Evolutionary conservation across 768 basidiomycete species (phyloP), one percentile per base, ranked within the genome.

Genomic region (Lactifluus volemus): DNA sequence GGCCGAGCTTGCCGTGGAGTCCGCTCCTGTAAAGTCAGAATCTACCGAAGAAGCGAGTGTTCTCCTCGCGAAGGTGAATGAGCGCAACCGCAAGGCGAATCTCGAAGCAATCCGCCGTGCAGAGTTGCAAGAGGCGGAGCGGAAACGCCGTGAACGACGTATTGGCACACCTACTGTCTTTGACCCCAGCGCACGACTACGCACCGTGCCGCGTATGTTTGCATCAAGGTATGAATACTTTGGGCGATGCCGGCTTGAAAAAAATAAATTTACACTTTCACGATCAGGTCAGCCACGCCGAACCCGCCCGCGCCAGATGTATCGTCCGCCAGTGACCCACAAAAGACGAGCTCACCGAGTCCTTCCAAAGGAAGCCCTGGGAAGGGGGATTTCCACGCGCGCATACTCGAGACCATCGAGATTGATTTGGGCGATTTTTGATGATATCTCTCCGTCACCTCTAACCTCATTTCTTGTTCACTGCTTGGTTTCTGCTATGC

Each of bases 61-160:
- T n/a, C 53, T 82, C 68, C 78, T 96, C 29, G 83, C 89, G 15
- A 83, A 76, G 69, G 85, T 98, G 56, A 98, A 96, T 70, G 92
- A 94, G 74, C 83, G 92, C 58, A 98, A 98, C 71, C 81, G 89
- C 58, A 86, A 82, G 70, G 86, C 87, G 34, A 96, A 96, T 59
- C 64, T 84, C 65, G 96, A 95, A 68, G 82, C 83, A 4, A 82
- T 93, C 55, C 79, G 89, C 60, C 83, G 81, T 64, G 88, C 89
- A 0, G 93, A 96, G 72, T 71, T 85, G 38, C 75, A 76, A 38
- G 84, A 85, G 66, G 74, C 79, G 8, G 90, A 92, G 69, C 77
- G 84, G 52, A 89, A 87, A 73, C 77, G 85, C 57, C 76, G 79
- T 51, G 87, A 90, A 58, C 78, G 89, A 21, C 86, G 82, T 69